Percentiles rank a stretch among this genome's conserved stretches.
Evolutionary conservation across 1,284 basidiomycete species (phyloP).

Genomic region (Irpex lacteus): DNA sequence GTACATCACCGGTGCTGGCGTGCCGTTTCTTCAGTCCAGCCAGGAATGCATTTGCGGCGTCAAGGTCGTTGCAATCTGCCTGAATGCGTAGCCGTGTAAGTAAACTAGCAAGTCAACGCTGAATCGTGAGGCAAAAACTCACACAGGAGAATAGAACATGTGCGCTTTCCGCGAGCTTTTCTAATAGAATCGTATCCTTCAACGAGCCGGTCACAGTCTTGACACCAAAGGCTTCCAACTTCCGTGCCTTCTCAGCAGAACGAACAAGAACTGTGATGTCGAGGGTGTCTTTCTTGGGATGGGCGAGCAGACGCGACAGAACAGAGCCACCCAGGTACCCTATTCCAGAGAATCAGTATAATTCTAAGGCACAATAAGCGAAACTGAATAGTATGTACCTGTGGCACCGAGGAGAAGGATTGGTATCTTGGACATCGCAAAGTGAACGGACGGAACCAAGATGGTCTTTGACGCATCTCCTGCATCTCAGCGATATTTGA

Average conservation of each 20-base stretch:
- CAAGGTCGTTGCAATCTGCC: conserved; percentile 42
- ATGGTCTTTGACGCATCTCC: too few species aligned
- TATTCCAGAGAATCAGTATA: conserved; percentile 14
- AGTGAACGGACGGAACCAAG: too few species aligned
- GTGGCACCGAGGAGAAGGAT: neutral
- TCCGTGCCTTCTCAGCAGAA: conserved; percentile 37
- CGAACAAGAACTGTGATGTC: conserved; percentile 41
- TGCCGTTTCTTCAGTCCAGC: conserved; percentile 41
- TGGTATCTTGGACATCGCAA: neutral
- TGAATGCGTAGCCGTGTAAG: conserved; percentile 14
- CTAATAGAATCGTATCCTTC: conserved; percentile 30
- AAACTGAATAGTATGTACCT: neutral
- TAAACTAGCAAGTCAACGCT: neutral
- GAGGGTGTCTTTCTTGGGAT: conserved; percentile 33
- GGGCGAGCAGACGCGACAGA: conserved; percentile 36
- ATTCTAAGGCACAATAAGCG: neutral
- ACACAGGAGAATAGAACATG: conserved; percentile 28
- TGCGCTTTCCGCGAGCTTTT: conserved; percentile 19
- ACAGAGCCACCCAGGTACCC: conserved; percentile 45
- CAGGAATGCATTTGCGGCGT: conserved; percentile 40
- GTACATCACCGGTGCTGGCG: conserved; percentile 36
- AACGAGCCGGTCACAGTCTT: conserved; percentile 37
- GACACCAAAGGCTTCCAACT: conserved; percentile 34
- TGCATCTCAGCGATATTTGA: too few species aligned
- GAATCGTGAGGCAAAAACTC: neutral